Evolutionary conservation across 164 flowering plant species (phyloP).

Genomic region (Vitis vinifera): ASM3070453v1 NC_081805.1:5957501-5958000

Average conservation of each 20-base stretch:
- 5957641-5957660: conserved; percentile 38
- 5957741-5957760: conserved; percentile 12
- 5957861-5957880: conserved; percentile 6
- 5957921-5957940: background rate
- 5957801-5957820: conserved; percentile 33
- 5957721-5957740: conserved; percentile 4
- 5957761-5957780: conserved; percentile 17
- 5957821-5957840: conserved; percentile 22
- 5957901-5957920: conserved; percentile 22
- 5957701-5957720: conserved; percentile 2
- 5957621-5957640: conserved; percentile 34
- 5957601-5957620: conserved; percentile 33
- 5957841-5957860: background rate
- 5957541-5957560: background rate
- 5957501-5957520: background rate
- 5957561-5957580: conserved; percentile 9
- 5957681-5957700: conserved; percentile 1
- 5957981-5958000: too few relatives aligned
- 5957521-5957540: background rate
- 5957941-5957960: conserved; percentile 3
- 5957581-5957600: conserved; percentile 12
- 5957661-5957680: conserved; percentile 27
- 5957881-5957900: conserved; percentile 10
- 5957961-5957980: background rate
- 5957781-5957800: conserved; percentile 25